Conservation (phyloP, 2,329 filamentous ascomycete genomes). For the Cytospora mali region DNA sequence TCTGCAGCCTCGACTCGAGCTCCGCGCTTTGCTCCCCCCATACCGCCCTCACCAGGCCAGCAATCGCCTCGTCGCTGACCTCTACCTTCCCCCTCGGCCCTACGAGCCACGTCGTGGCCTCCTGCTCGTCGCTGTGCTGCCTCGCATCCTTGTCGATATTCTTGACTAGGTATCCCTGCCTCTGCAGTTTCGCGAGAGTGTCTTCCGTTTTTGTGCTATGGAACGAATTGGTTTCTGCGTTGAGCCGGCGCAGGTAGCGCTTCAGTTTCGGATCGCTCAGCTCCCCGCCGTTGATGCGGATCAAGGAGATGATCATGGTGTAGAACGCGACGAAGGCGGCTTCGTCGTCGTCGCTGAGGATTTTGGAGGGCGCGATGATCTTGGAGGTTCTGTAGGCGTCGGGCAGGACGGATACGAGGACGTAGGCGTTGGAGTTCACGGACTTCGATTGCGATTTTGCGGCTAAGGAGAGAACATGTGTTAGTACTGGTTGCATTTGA, state of each 20-base stretch:
- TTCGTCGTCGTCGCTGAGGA: conserved; percentile 68
- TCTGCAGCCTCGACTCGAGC: conserved; percentile 60
- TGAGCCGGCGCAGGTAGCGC: conserved; percentile 73
- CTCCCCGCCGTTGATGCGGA: conserved; percentile 72
- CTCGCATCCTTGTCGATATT: conserved; percentile 63
- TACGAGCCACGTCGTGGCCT: conserved; percentile 78
- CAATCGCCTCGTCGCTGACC: conserved; percentile 75
- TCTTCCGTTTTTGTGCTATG: conserved; percentile 76
- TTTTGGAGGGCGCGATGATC: conserved; percentile 69
- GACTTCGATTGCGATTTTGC: conserved; percentile 51
- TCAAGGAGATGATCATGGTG: conserved; percentile 76
- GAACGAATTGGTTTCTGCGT: conserved; percentile 70
- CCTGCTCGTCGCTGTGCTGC: conserved; percentile 63
- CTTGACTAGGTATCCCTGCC: conserved; percentile 81
- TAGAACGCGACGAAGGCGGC: conserved; percentile 82
- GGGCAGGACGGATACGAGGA: conserved; percentile 75
- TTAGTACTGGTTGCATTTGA: background rate
- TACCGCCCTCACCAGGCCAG: conserved; percentile 66
- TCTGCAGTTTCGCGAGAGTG: conserved; percentile 72
- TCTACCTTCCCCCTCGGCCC: conserved; percentile 86
- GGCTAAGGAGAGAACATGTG: conserved; percentile 31
- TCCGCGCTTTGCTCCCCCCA: conserved; percentile 55
- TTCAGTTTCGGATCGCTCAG: conserved; percentile 79
- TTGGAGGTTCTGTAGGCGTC: conserved; percentile 63
- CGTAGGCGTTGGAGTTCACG: conserved; percentile 69